Evolutionary conservation across 177 flowering plant genomes (phyloP).

Genomic region (Vitis hybrid): DNA sequence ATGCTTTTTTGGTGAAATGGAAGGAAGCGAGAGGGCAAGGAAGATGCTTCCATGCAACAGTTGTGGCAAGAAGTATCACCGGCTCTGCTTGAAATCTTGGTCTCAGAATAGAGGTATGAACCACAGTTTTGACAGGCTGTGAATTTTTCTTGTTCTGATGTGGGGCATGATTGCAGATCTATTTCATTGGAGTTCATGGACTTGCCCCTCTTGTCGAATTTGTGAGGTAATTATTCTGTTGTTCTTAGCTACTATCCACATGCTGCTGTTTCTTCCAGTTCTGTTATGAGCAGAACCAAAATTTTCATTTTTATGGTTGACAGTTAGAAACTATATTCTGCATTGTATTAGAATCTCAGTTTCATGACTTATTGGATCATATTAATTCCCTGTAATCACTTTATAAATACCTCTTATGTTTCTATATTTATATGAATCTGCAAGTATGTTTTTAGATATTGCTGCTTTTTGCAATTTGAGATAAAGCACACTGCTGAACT

Average conservation of each 20-base stretch:
- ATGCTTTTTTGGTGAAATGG: conserved; percentile 83
- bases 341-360: background rate
- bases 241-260: background rate
- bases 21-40: conserved; percentile 80
- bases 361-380: background rate
- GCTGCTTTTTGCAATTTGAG: background rate
- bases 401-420: background rate
- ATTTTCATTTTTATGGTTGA: no score
- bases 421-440: background rate
- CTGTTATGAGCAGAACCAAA: background rate
- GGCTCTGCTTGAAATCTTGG: conserved; percentile 86
- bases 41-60: conserved; percentile 86
- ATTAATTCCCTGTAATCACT: background rate
- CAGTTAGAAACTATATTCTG: no score
- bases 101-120: conserved; percentile 74
- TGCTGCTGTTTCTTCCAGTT: background rate
- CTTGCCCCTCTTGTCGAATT: conserved; percentile 85
- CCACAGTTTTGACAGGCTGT: background rate
- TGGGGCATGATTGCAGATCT: conserved; percentile 56
- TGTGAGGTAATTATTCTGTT: conserved; percentile 71
- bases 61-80: conserved; percentile 92
- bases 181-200: conserved; percentile 97
- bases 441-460: background rate
- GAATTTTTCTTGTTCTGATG: conserved; percentile 1
- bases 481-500: background rate